Evolutionary conservation across 192 early-diverging fungal genomes (phyloP).

Genomic region (Rhizoclosmatium globosum): DNA sequence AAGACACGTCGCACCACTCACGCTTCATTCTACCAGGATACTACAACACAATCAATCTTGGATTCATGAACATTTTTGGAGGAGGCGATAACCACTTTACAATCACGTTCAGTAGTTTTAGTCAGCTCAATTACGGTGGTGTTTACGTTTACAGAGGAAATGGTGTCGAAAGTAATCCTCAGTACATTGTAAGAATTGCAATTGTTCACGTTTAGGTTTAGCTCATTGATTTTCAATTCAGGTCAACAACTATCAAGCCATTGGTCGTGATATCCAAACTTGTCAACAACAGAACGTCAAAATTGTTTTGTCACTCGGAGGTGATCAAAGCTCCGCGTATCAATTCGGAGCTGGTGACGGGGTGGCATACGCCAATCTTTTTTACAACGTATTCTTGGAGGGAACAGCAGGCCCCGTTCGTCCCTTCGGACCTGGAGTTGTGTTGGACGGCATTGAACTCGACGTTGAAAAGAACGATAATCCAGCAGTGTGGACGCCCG

Average conservation of each 20-base stretch:
- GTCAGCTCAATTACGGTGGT: background rate
- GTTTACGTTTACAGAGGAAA: background rate
- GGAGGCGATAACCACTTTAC: background rate
- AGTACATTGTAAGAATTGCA: slow-evolving; percentile 3
- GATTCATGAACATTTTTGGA: slow-evolving; percentile 10
- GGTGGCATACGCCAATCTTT: background rate
- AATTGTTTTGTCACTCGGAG: slow-evolving; percentile 12
- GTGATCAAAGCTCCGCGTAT: slow-evolving; percentile 7
- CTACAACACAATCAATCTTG: slow-evolving; percentile 18
- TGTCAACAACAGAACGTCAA: slow-evolving; percentile 11
- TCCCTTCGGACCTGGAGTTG: slow-evolving; percentile 6
- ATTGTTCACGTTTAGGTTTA: background rate
- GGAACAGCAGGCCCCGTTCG: background rate
- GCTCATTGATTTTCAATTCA: background rate
- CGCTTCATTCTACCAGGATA: background rate
- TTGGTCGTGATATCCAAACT: slow-evolving; percentile 12
- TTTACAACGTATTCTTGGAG: slow-evolving; percentile 13
- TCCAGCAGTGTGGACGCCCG: slow-evolving; percentile 10
- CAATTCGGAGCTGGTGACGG: slow-evolving; percentile 7
- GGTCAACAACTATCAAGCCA: background rate
- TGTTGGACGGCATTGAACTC: slow-evolving; percentile 16
- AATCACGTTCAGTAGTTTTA: slow-evolving; percentile 10
- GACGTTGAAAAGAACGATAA: slow-evolving; percentile 19
- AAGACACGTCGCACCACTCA: background rate
- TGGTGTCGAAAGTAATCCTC: slow-evolving; percentile 1